These are phyloP conservation scores for Lichina pygmaea DNA, from an alignment of 495 filamentous ascomycete species.

Conservation along the genomic window DNA sequence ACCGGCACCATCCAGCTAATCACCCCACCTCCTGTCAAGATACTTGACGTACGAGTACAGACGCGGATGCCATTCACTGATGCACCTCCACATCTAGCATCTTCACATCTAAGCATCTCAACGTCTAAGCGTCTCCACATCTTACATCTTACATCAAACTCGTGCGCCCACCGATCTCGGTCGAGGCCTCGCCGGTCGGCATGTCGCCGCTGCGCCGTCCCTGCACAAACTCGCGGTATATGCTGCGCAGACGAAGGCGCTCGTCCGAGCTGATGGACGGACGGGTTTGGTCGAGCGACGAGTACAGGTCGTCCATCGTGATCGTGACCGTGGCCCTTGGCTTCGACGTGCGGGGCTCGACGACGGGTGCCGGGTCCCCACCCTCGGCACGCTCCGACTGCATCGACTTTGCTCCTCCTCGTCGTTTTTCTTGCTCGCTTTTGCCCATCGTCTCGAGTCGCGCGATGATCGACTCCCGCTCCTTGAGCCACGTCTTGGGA, in stretches of 20 bases:
- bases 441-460: conserved; percentile 9
- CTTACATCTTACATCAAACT: conserved; percentile 49
- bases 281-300: conserved; percentile 48
- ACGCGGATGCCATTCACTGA: no score
- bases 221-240: conserved; percentile 80
- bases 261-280: conserved; percentile 61
- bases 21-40: no score
- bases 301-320: conserved; percentile 61
- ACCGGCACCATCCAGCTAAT: no score
- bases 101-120: no score
- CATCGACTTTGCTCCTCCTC: background rate
- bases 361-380: conserved; percentile 11
- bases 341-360: background rate
- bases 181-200: conserved; percentile 68
- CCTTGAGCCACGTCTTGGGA: background rate
- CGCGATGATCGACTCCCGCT: conserved; percentile 2
- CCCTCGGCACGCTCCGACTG: background rate
- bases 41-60: no score
- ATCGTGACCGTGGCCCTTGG: conserved; percentile 30
- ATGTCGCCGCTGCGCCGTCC: conserved; percentile 71
- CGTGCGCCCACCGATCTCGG: conserved; percentile 72
- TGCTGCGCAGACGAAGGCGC: conserved; percentile 38
- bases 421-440: background rate
- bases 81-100: no score
- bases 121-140: no score